Evolutionary conservation across 2,329 filamentous ascomycete genomes (phyloP), one percentile per base, ranked within the genome.

Genomic region (Sphaerulina vaccinii): DNA sequence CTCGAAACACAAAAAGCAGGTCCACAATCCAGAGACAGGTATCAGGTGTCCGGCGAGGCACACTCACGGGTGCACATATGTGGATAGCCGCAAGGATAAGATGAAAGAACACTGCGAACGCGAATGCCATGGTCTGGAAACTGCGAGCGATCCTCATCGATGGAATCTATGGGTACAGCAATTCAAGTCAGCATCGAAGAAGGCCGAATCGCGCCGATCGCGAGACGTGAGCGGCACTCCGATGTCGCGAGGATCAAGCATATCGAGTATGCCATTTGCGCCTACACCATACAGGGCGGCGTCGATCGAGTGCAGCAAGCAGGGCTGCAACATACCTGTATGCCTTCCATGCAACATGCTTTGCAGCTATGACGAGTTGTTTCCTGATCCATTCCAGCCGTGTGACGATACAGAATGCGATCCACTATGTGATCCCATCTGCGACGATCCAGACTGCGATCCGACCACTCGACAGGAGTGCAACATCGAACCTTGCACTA

Each of bases 1-100:
- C 6, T 65, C 64, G 7, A 69, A 69, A 36, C 66, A 69, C 50
- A 65, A 64, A 47, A 61, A 61, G 47, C 59, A 61, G 39, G 59
- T 61, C 19, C 59, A 61, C 53, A 61, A 61, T n/a, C 44, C 52
- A 2, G 57, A 61, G 5, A 61, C 59, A 15, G 59, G 49, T 16
- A 61, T 61, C 46, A 56, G 58, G 27, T 61, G 59, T 47, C 59
- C 59, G 2, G 59, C 59, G 10, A 49, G 59, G 13, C 55, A 56
- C 36, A 60, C 49, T 18, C 55, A 60, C 39, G 55, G 52, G 42
- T 61, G 59, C 44, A 54, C 54, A 33, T 61, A 61, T 40, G 59
- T 61, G 21, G 59, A 61, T 50, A 61, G 59, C 29, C 55, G 59
- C 1, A 61, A 61, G 36, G 57, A 61, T 35, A 61, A 60, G 47